Evolutionary conservation across 345 rosid genomes (phyloP).

Genomic region (Lepidium sativum): DNA sequence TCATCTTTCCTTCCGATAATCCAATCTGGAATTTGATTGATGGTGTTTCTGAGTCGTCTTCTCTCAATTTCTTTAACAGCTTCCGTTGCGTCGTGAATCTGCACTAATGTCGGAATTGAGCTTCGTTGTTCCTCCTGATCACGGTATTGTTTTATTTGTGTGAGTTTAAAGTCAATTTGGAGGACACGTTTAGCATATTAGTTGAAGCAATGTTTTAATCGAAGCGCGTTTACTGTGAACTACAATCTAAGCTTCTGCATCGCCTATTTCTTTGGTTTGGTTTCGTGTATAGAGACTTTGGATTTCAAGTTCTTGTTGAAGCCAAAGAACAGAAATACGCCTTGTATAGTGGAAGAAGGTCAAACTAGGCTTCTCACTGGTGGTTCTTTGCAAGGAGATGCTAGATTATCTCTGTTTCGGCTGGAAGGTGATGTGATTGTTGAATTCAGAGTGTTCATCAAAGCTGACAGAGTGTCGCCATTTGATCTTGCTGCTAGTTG

Average conservation of each 20-base stretch:
- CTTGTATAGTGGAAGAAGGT: constrained; percentile 87
- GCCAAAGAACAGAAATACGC: constrained; percentile 57
- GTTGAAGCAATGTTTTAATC: background rate
- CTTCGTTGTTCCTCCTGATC: constrained; percentile 97
- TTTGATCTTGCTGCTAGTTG: constrained; percentile 99
- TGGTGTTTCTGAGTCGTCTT: background rate
- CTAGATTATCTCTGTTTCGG: constrained; percentile 58
- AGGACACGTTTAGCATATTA: background rate
- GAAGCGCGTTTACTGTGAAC: background rate
- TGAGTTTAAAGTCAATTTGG: background rate
- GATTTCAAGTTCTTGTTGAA: constrained; percentile 97
- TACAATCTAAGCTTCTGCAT: background rate
- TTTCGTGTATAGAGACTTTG: constrained; percentile 56
- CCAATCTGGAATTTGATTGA: background rate
- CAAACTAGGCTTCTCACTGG: constrained; percentile 58
- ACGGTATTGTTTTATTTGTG: constrained; percentile 36
- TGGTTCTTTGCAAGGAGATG: constrained; percentile 80
- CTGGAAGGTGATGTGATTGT: constrained; percentile 62
- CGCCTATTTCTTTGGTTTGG: background rate
- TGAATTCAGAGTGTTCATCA: constrained; percentile 68
- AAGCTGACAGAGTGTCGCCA: constrained; percentile 90
- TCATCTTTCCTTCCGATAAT: background rate
- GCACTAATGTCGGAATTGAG: constrained; percentile 85
- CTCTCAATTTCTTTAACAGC: constrained; percentile 28
- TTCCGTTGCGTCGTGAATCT: constrained; percentile 85